phyloP scores from a whole-genome alignment of 2,329 filamentous ascomycete genomes.

The Aspergillus puulaauensis region DNA sequence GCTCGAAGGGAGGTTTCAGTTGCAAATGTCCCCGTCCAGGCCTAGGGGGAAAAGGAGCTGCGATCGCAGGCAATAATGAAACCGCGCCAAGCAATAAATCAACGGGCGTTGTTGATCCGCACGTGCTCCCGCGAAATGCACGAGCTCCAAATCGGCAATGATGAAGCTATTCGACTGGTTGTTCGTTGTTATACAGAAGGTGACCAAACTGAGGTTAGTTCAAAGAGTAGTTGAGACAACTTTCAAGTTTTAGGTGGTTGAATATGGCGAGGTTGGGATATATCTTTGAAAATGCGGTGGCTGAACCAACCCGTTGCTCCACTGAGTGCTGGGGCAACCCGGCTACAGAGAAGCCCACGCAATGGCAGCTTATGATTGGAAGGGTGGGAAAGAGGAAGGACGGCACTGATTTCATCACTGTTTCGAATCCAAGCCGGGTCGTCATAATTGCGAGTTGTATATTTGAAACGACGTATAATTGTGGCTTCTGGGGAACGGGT shows the following conservation, averaged over 20 bases:
- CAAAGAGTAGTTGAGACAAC: neutral
- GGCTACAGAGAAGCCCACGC: neutral
- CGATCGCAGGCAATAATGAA: conserved; percentile 12
- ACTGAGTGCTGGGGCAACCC: conserved; percentile 16
- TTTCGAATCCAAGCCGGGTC: neutral
- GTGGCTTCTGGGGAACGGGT: neutral
- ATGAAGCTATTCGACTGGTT: neutral
- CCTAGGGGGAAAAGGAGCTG: conserved; percentile 3
- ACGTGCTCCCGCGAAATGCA: conserved; percentile 18
- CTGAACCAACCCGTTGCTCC: conserved; percentile 30
- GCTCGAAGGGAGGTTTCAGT: conserved; percentile 1
- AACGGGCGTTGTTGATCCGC: conserved; percentile 13
- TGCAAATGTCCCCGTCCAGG: neutral
- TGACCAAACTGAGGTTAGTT: neutral
- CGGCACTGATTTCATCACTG: neutral
- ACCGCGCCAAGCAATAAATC: conserved; percentile 20
- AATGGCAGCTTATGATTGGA: neutral
- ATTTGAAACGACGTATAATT: neutral
- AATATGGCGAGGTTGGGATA: conserved; percentile 23
- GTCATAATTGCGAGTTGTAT: neutral
- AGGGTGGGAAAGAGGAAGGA: neutral
- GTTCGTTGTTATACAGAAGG: neutral
- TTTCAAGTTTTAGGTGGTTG: conserved; percentile 3
- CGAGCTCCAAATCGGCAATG: conserved; percentile 1
- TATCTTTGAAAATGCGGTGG: conserved; percentile 33